Conservation (phyloP, 768 basidiomycete genomes). For the Chalciporus pseudorubinellus region DNA sequence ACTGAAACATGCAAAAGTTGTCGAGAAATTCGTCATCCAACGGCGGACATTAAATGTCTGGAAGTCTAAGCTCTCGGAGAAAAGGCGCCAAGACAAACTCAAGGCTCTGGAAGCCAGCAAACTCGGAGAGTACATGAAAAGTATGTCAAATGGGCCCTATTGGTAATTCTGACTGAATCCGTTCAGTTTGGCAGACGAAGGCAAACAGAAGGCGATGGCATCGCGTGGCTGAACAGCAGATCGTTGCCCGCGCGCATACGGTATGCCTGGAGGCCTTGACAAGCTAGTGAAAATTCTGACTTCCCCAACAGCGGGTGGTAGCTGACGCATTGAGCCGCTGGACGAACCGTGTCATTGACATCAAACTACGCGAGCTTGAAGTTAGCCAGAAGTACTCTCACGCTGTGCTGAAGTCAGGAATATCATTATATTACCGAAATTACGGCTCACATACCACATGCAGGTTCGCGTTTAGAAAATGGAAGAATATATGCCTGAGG, state of each 20-base stretch:
- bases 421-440: conserved; percentile 9
- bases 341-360: conserved; percentile 70
- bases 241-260: conserved; percentile 39
- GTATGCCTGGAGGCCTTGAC: conserved; percentile 29
- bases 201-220: conserved; percentile 38
- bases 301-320: conserved; percentile 47
- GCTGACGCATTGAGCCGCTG: conserved; percentile 51
- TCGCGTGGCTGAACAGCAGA: conserved; percentile 43
- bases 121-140: conserved; percentile 28
- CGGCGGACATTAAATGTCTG: conserved; percentile 49
- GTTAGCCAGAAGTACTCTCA: conserved; percentile 47
- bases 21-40: conserved; percentile 49
- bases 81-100: conserved; percentile 43
- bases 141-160: conserved; percentile 24
- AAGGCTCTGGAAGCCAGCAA: conserved; percentile 41
- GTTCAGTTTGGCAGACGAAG: conserved; percentile 48
- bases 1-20: conserved; percentile 53
- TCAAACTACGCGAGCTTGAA: conserved; percentile 73
- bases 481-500: conserved; percentile 59
- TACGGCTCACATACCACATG: conserved; percentile 8
- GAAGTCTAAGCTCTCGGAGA: conserved; percentile 45
- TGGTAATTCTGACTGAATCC: conserved; percentile 7
- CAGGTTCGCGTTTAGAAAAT: conserved; percentile 64
- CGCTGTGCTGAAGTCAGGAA: conserved; percentile 34
- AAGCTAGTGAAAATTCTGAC: conserved; percentile 1